Conservation (phyloP, 2,329 filamentous ascomycete species). For the Colletotrichum truncatum region DNA sequence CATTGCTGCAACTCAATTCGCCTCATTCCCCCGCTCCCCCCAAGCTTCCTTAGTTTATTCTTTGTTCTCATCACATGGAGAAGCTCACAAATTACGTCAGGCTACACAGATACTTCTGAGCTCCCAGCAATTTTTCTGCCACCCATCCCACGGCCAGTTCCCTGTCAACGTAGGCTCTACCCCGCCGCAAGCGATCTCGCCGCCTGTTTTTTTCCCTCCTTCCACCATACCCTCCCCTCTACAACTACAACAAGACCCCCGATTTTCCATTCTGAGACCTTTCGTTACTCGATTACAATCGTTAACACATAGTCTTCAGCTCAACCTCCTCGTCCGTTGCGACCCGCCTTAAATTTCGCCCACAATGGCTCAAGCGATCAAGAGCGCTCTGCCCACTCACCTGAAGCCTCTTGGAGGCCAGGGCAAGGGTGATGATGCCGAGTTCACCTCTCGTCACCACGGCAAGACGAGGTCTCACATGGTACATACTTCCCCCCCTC, state of each 20-base stretch:
- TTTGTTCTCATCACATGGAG: constrained; percentile 13
- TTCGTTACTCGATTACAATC: not conserved
- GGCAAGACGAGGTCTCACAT: constrained; percentile 88
- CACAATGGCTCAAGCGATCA: constrained; percentile 76
- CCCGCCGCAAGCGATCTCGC: constrained; percentile 21
- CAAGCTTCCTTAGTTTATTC: not conserved
- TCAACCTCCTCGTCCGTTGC: constrained; percentile 4
- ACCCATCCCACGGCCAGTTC: constrained; percentile 14
- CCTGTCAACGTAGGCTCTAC: constrained; percentile 21
- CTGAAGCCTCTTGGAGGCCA: constrained; percentile 66
- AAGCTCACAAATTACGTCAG: constrained; percentile 32
- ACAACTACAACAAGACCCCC: not conserved
- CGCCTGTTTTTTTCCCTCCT: not conserved
- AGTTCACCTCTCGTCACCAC: constrained; percentile 74
- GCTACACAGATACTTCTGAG: constrained; percentile 21
- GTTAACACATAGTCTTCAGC: not conserved
- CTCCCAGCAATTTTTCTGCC: constrained; percentile 15
- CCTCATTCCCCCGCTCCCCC: constrained; percentile 1
- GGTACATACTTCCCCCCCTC: constrained; percentile 62
- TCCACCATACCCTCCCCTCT: not conserved
- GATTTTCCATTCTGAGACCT: not conserved
- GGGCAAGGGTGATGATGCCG: constrained; percentile 53
- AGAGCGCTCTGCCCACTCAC: constrained; percentile 83
- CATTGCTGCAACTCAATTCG: constrained; percentile 6
- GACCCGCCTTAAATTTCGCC: constrained; percentile 28